Conservation (phyloP, 306 rosid species). For the Canavalia ensiformis region DNA sequence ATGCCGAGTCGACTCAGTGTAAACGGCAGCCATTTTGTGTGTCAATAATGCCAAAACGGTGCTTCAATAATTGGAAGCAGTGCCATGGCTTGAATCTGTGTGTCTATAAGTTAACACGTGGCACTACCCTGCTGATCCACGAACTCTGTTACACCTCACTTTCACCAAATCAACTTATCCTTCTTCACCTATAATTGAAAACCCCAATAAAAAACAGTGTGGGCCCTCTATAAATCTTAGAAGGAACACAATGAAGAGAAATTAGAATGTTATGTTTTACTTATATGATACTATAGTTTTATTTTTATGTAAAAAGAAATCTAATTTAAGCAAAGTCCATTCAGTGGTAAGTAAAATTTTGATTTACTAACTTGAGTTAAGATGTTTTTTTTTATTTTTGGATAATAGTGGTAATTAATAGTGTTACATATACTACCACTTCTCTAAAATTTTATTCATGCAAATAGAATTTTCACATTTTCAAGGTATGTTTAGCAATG, state of each 20-base stretch:
- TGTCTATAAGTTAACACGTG: slow-evolving; percentile 23
- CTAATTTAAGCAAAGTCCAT: not conserved
- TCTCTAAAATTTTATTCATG: too few species aligned
- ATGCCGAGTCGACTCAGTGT: too few species aligned
- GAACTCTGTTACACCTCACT: slow-evolving; percentile 42
- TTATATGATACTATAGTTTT: too few species aligned
- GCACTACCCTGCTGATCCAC: slow-evolving; percentile 7
- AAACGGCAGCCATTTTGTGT: slow-evolving; percentile 1
- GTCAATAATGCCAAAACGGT: not conserved
- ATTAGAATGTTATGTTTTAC: too few species aligned
- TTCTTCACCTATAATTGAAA: not conserved
- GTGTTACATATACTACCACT: not conserved
- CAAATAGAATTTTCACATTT: too few species aligned
- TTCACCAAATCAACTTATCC: not conserved
- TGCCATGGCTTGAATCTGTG: not conserved
- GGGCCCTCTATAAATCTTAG: too few species aligned
- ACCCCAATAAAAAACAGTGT: not conserved
- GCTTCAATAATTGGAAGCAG: slow-evolving; percentile 43
- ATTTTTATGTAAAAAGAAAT: too few species aligned
- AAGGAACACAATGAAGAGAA: too few species aligned
- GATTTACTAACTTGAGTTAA: not conserved
- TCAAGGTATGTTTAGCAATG: too few species aligned
- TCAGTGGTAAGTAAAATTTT: not conserved
- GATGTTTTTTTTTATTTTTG: too few species aligned
- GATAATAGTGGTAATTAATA: not conserved